Percentiles rank a stretch among this genome's conserved stretches.
phyloP scores from a whole-genome alignment of 1,139 yeast genomes.

The Saccharomyces pastorianus region DNA sequence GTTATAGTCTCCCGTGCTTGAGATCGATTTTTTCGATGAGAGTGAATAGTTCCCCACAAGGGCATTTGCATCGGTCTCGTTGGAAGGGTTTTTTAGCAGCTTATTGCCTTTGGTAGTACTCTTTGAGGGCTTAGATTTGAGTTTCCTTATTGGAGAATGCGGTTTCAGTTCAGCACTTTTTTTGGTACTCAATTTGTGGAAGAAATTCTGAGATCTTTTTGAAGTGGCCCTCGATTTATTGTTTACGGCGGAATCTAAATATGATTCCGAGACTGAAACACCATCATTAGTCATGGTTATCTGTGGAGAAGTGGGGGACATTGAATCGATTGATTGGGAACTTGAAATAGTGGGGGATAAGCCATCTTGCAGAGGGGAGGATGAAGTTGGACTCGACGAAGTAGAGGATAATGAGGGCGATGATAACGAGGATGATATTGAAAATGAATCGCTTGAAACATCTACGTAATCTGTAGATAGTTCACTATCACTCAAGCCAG shows the following conservation, averaged over 20 bases:
- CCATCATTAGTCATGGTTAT: neutral
- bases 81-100: neutral
- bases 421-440: slow-evolving; percentile 9
- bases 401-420: slow-evolving; percentile 6
- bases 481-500: slow-evolving; percentile 31
- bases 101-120: neutral
- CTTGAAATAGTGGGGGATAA: neutral
- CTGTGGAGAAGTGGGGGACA: neutral
- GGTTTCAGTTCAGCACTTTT: neutral
- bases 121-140: neutral
- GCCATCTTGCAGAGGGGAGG: neutral
- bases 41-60: neutral
- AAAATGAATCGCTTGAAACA: slow-evolving; percentile 11
- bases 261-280: neutral
- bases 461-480: slow-evolving; percentile 31
- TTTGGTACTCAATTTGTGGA: neutral
- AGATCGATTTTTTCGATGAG: neutral
- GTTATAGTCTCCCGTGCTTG: neutral
- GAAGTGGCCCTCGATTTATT: neutral
- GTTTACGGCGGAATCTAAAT: neutral
- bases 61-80: neutral
- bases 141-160: neutral
- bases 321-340: neutral
- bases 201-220: neutral
- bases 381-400: neutral